phyloP scores from a whole-genome alignment of 345 rosid species.

The Boechera retrofracta region DNA sequence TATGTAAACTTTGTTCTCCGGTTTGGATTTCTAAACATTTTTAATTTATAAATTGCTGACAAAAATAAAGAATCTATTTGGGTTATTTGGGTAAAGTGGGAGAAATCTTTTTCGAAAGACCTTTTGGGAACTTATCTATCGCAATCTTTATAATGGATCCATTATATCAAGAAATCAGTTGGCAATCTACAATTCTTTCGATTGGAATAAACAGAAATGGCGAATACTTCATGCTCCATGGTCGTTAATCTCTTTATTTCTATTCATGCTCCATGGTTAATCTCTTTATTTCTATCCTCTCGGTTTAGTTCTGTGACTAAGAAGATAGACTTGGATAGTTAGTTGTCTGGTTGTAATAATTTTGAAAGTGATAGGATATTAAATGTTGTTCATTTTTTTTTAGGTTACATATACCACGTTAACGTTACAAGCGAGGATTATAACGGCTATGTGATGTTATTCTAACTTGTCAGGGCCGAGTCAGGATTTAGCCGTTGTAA shows the following conservation, averaged over 20 bases:
- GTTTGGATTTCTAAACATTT: too few relatives aligned
- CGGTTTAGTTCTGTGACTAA: not conserved
- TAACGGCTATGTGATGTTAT: too few relatives aligned
- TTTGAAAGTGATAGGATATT: not conserved
- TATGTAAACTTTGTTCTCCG: too few relatives aligned
- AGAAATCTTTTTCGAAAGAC: not conserved
- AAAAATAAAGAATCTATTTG: not conserved
- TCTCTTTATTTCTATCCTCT: not conserved
- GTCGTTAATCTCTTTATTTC: not conserved
- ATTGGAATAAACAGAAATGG: too few relatives aligned
- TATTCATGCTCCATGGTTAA: not conserved
- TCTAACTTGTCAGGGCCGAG: too few relatives aligned
- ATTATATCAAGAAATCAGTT: not conserved
- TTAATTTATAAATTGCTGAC: too few relatives aligned
- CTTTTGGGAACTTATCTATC: not conserved
- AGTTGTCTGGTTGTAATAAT: not conserved
- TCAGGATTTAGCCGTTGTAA: too few relatives aligned
- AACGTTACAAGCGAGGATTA: too few relatives aligned
- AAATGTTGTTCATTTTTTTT: not conserved
- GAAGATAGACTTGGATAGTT: not conserved
- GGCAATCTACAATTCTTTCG: not conserved
- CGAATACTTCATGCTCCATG: not conserved
- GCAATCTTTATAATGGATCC: not conserved
- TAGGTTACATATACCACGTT: not conserved
- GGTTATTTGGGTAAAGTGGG: not conserved